Conservation (phyloP, 140 eudicot genomes). For the Cichorium intybus region DNA sequence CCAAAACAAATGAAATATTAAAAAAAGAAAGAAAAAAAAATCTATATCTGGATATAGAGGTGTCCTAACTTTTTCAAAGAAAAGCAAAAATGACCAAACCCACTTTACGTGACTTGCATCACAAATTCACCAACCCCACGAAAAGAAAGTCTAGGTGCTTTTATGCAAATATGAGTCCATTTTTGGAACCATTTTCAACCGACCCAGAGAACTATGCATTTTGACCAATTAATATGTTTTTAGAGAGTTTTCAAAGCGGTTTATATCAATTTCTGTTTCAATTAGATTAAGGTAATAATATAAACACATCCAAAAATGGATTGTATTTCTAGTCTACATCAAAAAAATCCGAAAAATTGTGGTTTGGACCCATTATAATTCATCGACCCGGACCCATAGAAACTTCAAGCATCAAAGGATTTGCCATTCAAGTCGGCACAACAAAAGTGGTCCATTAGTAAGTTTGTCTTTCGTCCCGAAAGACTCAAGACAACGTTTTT, state of each 20-base stretch:
- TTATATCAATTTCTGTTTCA: too few relatives aligned
- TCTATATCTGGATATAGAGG: background rate
- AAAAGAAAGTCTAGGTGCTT: constrained; percentile 1
- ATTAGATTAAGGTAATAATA: too few relatives aligned
- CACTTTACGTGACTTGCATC: constrained; percentile 27
- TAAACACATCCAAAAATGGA: too few relatives aligned
- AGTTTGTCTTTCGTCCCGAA: background rate
- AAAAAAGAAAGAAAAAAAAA: background rate
- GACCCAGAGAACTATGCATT: background rate
- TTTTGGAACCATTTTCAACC: background rate
- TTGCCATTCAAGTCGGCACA: background rate
- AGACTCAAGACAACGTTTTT: background rate
- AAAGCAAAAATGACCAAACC: constrained; percentile 3
- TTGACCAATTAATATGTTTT: too few relatives aligned
- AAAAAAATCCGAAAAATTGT: background rate
- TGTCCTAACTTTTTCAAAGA: constrained; percentile 6
- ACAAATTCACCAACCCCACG: constrained; percentile 21
- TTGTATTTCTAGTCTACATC: background rate
- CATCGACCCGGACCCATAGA: background rate
- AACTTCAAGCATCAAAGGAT: background rate
- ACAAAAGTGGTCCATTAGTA: background rate
- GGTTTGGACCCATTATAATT: background rate
- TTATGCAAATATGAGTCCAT: background rate
- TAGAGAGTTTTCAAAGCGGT: too few relatives aligned
- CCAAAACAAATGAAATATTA: background rate